Percentiles rank a stretch among this genome's conserved stretches.
These are phyloP conservation scores for Paraphaeosphaeria minitans DNA, from an alignment of 2,329 filamentous ascomycete species.

Conservation along the genomic window DNA sequence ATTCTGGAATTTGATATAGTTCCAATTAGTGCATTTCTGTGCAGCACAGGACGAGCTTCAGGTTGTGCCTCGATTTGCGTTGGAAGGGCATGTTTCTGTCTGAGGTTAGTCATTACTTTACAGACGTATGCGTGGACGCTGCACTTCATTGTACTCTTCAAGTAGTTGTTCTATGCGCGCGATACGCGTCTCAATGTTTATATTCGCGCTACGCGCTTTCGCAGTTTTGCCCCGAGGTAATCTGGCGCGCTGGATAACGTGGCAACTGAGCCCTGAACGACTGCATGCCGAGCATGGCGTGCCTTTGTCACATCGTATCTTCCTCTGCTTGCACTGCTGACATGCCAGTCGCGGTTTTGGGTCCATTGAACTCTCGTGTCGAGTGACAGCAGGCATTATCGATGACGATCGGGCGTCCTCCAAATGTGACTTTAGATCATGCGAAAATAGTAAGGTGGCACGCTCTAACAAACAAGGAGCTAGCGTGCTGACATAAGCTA, in stretches of 20 bases:
- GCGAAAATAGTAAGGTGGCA: not conserved
- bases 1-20: not conserved
- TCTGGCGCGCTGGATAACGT: slow-evolving; percentile 18
- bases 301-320: slow-evolving; percentile 19
- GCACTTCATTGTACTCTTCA: not conserved
- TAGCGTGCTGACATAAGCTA: not conserved
- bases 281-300: slow-evolving; percentile 18
- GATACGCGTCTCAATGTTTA: slow-evolving; percentile 1
- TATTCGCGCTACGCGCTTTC: not conserved
- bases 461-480: not conserved
- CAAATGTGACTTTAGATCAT: not conserved
- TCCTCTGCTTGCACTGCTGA: slow-evolving; percentile 16
- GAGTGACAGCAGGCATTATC: not conserved
- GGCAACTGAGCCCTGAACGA: slow-evolving; percentile 11
- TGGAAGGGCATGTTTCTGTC: not conserved
- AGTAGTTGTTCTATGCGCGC: slow-evolving; percentile 5
- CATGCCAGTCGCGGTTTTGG: slow-evolving; percentile 16
- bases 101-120: not conserved
- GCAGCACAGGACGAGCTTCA: not conserved
- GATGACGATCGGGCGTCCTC: not conserved
- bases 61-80: not conserved
- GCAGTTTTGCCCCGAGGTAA: slow-evolving; percentile 19
- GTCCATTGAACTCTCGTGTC: slow-evolving; percentile 2
- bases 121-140: not conserved
- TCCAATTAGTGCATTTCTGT: not conserved